These are phyloP conservation scores for Paulinella micropora DNA, from an alignment of 78 protist genomes.

Conservation along the genomic window DNA sequence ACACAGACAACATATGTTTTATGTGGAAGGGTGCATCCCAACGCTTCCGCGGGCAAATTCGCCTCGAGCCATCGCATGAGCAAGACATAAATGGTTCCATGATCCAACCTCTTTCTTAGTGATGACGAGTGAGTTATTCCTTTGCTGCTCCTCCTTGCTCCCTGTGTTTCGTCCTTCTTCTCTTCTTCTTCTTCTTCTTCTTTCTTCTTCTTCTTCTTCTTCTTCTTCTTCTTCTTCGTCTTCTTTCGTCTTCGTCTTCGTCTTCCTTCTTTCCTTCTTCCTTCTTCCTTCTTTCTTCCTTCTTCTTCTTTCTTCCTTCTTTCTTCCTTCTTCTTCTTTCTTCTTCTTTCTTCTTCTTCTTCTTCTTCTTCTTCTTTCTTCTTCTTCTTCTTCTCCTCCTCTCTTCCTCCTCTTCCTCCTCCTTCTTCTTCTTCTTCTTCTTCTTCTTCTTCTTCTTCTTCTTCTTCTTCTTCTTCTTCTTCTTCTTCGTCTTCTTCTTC, in stretches of 20 bases:
- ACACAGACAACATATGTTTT: not conserved
- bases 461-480: too few species aligned
- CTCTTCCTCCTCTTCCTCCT: too few species aligned
- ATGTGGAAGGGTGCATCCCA: not conserved
- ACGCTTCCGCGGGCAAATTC: not conserved
- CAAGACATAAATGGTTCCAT: not conserved
- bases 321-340: not conserved
- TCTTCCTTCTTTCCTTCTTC: not conserved
- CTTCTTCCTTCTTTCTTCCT: not conserved
- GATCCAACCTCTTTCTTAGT: too few species aligned
- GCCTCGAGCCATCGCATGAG: not conserved
- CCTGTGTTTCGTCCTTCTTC: not conserved
- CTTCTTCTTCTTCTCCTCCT: not conserved
- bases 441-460: too few species aligned
- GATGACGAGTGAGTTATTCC: too few species aligned
- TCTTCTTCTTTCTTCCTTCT: not conserved
- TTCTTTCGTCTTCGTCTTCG: not conserved
- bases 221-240: not conserved
- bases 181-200: not conserved
- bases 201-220: not conserved
- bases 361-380: not conserved
- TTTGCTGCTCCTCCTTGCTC: not conserved
- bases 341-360: not conserved
- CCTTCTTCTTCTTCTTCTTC: too few species aligned
- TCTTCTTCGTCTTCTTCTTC: too few species aligned